Evolutionary conservation across 1,284 basidiomycete species (phyloP), one percentile per base, ranked within the genome.

Genomic region (Amylostereum areolatum): DNA sequence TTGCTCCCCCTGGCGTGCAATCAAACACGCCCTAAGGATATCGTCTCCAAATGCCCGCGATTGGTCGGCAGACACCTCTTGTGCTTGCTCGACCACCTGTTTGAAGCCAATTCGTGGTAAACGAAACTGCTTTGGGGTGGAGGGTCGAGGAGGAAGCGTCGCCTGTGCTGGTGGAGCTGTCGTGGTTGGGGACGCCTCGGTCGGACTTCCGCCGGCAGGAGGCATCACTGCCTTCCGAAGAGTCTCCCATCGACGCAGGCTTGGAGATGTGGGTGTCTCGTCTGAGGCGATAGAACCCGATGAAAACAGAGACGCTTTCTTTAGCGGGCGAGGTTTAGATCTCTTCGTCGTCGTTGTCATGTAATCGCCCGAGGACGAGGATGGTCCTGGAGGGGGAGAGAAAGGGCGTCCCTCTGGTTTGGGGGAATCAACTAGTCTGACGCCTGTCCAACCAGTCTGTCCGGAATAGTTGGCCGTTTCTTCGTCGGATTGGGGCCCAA

Each of bases 71-170:
- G 66, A 66, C 18, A 66, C 63, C 52, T 77, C 76, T 24, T 73
- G 73, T 2, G 69, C 80, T 46, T 78, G 73, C 18, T 83, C 80
- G 1, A 83, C 81, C 5, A 82, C 77, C 29, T 83, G 78, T 31
- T 77, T 71, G 55, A 84, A 80, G 1, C 76, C 79, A 10, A 79
- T 65, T 44, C 69, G 66, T 33, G 70, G 71, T 44, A 84, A 69
- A n/a, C 75, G 68, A 45, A 78, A 80, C 5, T 71, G 69, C 52
- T 78, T 80, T 2, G 79, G 76, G 0, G 77, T 74, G 4, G 63
- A 59, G 5, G 68, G 62, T 3, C 64, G 57, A 5, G 57, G 50
- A 58, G 64, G 44, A 43, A 28, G 25, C 55, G 56, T 42, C 58
- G 64, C 43, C 55, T 59, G 55, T 56, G 55, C 41, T 47, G 47